Evolutionary conservation across 306 rosid species (phyloP).

Genomic region (cucumber (Cucumis sativus)): DNA sequence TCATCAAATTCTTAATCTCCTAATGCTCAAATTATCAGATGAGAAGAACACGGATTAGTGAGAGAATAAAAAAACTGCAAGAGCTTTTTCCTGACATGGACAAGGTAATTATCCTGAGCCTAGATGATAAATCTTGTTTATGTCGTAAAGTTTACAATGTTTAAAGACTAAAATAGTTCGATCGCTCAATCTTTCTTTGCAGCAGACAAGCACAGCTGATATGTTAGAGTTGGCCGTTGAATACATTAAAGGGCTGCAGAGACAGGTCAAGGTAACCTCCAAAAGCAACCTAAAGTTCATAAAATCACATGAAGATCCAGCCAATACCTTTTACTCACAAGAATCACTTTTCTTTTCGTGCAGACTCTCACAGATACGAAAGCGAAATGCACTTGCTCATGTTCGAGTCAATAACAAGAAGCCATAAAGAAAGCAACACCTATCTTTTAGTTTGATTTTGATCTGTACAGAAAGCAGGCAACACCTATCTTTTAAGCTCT

Average conservation of each 20-base stretch:
- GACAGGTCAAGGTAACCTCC: conserved; percentile 44
- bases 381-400: conserved; percentile 59
- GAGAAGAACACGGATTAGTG: conserved; percentile 78
- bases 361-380: conserved; percentile 51
- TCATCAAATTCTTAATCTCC: background rate
- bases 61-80: conserved; percentile 69
- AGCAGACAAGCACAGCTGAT: conserved; percentile 88
- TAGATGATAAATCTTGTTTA: background rate
- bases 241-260: conserved; percentile 65
- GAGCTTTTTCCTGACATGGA: conserved; percentile 73
- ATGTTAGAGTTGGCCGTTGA: conserved; percentile 70
- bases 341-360: conserved; percentile 13
- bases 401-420: conserved; percentile 38
- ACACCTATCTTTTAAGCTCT: conserved; percentile 6
- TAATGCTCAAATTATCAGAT: conserved; percentile 26
- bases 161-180: background rate
- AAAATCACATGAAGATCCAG: conserved; percentile 5
- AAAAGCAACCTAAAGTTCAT: background rate
- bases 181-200: conserved; percentile 11
- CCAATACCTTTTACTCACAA: conserved; percentile 9
- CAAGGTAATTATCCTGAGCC: conserved; percentile 35
- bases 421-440: conserved; percentile 3
- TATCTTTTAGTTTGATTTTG: conserved; percentile 15
- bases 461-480: background rate
- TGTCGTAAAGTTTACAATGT: background rate